Conservation (phyloP, 2,329 filamentous ascomycete species). For the Tolypocladium inflatum region DNA sequence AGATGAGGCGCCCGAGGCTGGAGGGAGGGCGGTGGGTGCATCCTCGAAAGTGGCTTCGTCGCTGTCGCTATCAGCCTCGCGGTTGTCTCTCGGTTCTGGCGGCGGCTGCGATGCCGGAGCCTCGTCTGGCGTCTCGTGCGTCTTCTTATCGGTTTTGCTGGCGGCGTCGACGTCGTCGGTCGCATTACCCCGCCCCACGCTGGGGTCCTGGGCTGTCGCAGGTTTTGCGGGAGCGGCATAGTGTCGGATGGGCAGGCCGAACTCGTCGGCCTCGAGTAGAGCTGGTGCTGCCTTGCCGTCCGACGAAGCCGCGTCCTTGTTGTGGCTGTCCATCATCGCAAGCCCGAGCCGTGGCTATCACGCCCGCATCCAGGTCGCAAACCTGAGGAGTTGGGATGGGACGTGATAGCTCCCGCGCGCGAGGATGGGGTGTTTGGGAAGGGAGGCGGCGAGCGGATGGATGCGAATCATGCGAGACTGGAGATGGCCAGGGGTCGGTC, state of each 20-base stretch:
- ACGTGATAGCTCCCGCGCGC: slow-evolving; percentile 8
- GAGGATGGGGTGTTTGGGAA: slow-evolving; percentile 5
- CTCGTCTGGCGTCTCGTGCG: neutral
- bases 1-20: neutral
- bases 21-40: slow-evolving; percentile 19
- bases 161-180: neutral
- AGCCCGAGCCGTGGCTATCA: slow-evolving; percentile 4
- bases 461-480: neutral
- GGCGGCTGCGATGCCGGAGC: neutral
- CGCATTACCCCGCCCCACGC: neutral
- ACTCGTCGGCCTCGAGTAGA: slow-evolving; percentile 53
- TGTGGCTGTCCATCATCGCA: slow-evolving; percentile 10
- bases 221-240: slow-evolving; percentile 23
- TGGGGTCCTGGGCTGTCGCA: slow-evolving; percentile 7
- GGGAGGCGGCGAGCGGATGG: neutral
- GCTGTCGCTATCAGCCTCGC: slow-evolving; percentile 20
- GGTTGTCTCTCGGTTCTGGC: neutral
- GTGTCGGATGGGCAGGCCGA: slow-evolving; percentile 56
- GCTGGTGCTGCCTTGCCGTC: slow-evolving; percentile 14
- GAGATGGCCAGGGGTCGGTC: neutral
- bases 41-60: slow-evolving; percentile 27
- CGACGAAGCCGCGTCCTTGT: slow-evolving; percentile 14
- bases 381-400: slow-evolving; percentile 10
- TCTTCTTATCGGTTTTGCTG: neutral
- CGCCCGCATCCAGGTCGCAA: slow-evolving; percentile 15